phyloP scores from a whole-genome alignment of 1,139 yeast species.

The Scheffersomyces quercinus region DNA sequence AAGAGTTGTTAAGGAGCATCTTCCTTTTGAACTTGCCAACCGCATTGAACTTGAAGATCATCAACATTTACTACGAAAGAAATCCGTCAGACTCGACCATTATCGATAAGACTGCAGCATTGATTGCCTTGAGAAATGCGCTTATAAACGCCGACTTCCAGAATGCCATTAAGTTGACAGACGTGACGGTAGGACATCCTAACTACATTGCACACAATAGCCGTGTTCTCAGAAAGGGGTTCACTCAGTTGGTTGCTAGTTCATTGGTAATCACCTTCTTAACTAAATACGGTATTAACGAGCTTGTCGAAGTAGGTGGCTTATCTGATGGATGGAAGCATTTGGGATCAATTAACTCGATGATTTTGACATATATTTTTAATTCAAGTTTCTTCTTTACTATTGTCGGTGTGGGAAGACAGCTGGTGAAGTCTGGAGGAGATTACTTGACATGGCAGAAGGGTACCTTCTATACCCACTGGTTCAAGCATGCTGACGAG shows the following conservation, averaged over 20 bases:
- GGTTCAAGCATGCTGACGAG: slow-evolving; percentile 70
- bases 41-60: slow-evolving; percentile 24
- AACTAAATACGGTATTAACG: slow-evolving; percentile 41
- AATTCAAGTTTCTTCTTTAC: slow-evolving; percentile 64
- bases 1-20: slow-evolving; percentile 26
- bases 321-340: slow-evolving; percentile 40
- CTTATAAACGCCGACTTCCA: slow-evolving; percentile 61
- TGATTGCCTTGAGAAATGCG: slow-evolving; percentile 63
- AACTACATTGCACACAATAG: slow-evolving; percentile 43
- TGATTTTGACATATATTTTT: slow-evolving; percentile 62
- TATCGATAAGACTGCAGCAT: slow-evolving; percentile 48
- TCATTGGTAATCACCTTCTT: slow-evolving; percentile 37
- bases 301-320: slow-evolving; percentile 33
- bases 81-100: slow-evolving; percentile 25
- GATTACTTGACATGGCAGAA: slow-evolving; percentile 60
- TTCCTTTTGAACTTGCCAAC: slow-evolving; percentile 38
- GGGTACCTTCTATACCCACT: slow-evolving; percentile 65
- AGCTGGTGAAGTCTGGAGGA: slow-evolving; percentile 50
- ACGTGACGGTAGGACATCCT: slow-evolving; percentile 60
- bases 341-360: slow-evolving; percentile 55
- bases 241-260: slow-evolving; percentile 29
- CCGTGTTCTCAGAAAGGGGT: slow-evolving; percentile 28
- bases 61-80: slow-evolving; percentile 36
- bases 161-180: slow-evolving; percentile 58
- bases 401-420: slow-evolving; percentile 59